Evolutionary conservation across 129 eudicot species (phyloP).

Genomic region (Escallonia rubra): DNA sequence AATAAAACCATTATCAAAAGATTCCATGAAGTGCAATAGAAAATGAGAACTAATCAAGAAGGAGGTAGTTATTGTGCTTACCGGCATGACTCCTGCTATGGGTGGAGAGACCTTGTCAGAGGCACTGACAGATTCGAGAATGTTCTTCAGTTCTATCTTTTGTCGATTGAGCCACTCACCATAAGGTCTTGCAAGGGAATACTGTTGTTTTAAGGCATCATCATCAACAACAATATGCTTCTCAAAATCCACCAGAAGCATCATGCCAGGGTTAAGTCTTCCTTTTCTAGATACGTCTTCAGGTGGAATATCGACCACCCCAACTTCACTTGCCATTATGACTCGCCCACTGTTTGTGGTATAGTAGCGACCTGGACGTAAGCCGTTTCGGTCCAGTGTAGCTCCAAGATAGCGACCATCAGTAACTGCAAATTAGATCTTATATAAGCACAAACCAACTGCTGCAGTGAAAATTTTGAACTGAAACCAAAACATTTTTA

Average conservation of each 20-base stretch:
- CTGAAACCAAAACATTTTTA: not conserved
- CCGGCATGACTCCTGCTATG: conserved; percentile 64
- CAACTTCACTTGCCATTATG: conserved; percentile 99
- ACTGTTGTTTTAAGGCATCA: conserved; percentile 89
- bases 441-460: conserved; percentile 22
- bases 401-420: conserved; percentile 99
- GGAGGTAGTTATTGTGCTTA: conserved; percentile 22
- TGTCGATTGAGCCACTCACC: conserved; percentile 83
- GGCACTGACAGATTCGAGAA: conserved; percentile 70
- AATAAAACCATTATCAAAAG: not conserved
- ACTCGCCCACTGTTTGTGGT: conserved; percentile 94
- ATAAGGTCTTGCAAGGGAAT: conserved; percentile 78
- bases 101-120: conserved; percentile 52
- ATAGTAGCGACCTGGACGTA: conserved; percentile 95
- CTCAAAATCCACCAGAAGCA: conserved; percentile 97
- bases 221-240: conserved; percentile 95
- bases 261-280: conserved; percentile 98
- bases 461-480: not conserved
- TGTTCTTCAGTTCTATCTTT: conserved; percentile 71
- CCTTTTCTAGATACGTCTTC: conserved; percentile 94
- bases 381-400: conserved; percentile 85
- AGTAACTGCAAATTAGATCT: conserved; percentile 58
- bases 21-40: conserved; percentile 1
- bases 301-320: conserved; percentile 96
- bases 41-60: not conserved